Evolutionary conservation across 805 yeast genomes (phyloP).

Genomic region (Wickerhamomyces tratensis): DNA sequence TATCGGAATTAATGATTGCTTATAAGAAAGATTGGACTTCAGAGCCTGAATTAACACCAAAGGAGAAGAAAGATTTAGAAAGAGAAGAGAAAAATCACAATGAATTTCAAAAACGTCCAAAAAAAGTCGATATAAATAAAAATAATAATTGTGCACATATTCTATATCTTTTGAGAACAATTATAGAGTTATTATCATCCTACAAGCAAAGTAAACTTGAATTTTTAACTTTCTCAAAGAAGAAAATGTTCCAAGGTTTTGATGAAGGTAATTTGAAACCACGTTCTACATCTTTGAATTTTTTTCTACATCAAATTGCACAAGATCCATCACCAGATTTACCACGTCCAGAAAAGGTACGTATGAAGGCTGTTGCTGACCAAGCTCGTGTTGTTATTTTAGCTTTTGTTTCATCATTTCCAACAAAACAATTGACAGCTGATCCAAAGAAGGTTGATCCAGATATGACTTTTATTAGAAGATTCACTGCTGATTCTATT

Average conservation of each 20-base stretch:
- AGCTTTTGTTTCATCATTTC: slow-evolving; percentile 53
- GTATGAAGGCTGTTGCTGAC: slow-evolving; percentile 49
- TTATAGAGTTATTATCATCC: slow-evolving; percentile 67
- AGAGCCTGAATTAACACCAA: slow-evolving; percentile 21
- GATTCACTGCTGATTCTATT: slow-evolving; percentile 61
- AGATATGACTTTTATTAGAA: slow-evolving; percentile 64
- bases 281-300: slow-evolving; percentile 66
- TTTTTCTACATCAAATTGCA: slow-evolving; percentile 65
- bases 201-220: slow-evolving; percentile 78
- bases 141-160: slow-evolving; percentile 57
- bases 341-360: slow-evolving; percentile 30
- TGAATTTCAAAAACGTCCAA: slow-evolving; percentile 13
- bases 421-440: slow-evolving; percentile 18
- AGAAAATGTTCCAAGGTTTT: slow-evolving; percentile 19
- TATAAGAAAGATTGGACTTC: slow-evolving; percentile 30
- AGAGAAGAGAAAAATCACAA: slow-evolving; percentile 15
- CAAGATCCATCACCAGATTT: slow-evolving; percentile 36
- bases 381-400: slow-evolving; percentile 52
- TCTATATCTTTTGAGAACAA: slow-evolving; percentile 54
- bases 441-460: slow-evolving; percentile 49
- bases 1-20: slow-evolving; percentile 55
- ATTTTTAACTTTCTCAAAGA: slow-evolving; percentile 68
- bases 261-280: slow-evolving; percentile 42
- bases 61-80: slow-evolving; percentile 21
- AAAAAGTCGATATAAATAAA: slow-evolving; percentile 27